Evolutionary conservation across 805 yeast species (phyloP).

Genomic region (Yarrowia deformans): DNA sequence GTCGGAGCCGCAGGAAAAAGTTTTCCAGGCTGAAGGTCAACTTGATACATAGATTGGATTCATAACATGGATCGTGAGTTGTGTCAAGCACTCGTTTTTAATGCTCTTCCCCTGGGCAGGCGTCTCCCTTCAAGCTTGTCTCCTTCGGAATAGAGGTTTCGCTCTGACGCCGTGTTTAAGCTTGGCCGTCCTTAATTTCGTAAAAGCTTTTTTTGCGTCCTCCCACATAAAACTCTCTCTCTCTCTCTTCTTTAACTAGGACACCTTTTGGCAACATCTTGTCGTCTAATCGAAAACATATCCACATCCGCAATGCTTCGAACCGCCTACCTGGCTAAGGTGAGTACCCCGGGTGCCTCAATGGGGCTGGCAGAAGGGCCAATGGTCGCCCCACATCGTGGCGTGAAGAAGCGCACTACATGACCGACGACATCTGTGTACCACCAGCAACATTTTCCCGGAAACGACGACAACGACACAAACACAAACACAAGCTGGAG

Average conservation of each 20-base stretch:
- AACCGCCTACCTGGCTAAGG: conserved; percentile 40
- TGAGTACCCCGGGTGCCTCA: conserved; percentile 22
- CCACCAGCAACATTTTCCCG: conserved; percentile 21
- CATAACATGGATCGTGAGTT: background rate
- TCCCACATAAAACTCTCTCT: conserved; percentile 39
- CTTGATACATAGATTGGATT: too few species aligned
- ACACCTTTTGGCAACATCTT: conserved; percentile 39
- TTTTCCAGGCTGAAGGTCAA: background rate
- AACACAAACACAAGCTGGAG: background rate
- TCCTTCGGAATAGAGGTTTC: conserved; percentile 26
- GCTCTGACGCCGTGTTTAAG: conserved; percentile 33
- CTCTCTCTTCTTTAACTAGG: conserved; percentile 36
- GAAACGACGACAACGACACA: conserved; percentile 8
- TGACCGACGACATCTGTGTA: conserved; percentile 23
- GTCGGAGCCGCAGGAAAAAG: conserved; percentile 11
- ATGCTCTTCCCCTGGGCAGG: background rate
- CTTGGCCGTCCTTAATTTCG: conserved; percentile 30
- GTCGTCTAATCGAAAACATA: conserved; percentile 37
- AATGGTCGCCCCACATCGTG: background rate
- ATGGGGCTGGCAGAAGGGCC: background rate
- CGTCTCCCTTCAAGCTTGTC: conserved; percentile 16
- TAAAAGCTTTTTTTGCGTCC: conserved; percentile 26
- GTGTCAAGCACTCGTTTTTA: background rate
- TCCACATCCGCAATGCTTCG: conserved; percentile 39
- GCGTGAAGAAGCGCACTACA: background rate